Conservation (phyloP, 176 grass and related monocot genomes). For the Rhipidocladum racemiflorum region DNA sequence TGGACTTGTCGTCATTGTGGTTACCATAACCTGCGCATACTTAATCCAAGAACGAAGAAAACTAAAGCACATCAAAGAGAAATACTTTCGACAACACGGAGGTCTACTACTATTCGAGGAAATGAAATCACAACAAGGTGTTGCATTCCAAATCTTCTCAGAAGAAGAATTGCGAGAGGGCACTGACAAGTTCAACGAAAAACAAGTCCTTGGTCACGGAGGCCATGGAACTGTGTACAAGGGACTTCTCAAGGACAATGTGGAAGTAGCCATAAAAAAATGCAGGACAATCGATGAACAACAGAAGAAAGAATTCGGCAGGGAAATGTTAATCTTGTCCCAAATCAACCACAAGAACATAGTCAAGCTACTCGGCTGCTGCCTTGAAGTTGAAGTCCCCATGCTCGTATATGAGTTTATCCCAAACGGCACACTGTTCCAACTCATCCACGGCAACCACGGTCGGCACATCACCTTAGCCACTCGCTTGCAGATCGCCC, state of each 20-base stretch:
- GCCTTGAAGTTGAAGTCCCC: conserved; percentile 17
- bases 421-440: neutral
- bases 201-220: neutral
- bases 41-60: neutral
- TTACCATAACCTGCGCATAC: neutral
- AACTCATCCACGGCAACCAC: conserved; percentile 7
- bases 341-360: conserved; percentile 10
- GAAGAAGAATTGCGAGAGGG: neutral
- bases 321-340: conserved; percentile 17
- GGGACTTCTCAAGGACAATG: neutral
- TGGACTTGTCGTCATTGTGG: neutral
- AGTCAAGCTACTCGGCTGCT: conserved; percentile 17
- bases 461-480: neutral
- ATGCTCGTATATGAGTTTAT: conserved; percentile 13
- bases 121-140: neutral
- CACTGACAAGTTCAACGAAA: neutral
- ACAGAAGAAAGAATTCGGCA: conserved; percentile 13
- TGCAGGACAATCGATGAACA: neutral
- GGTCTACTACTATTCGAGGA: neutral
- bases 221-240: conserved; percentile 17
- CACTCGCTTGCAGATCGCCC: neutral
- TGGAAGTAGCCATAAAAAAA: conserved; percentile 5
- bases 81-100: neutral
- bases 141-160: neutral
- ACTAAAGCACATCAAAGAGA: neutral